Percentiles rank a stretch among this genome's conserved stretches.
These are phyloP conservation scores for Amaranthus palmeri DNA, from an alignment of 148 eudicot species.

Conservation along the genomic window DNA sequence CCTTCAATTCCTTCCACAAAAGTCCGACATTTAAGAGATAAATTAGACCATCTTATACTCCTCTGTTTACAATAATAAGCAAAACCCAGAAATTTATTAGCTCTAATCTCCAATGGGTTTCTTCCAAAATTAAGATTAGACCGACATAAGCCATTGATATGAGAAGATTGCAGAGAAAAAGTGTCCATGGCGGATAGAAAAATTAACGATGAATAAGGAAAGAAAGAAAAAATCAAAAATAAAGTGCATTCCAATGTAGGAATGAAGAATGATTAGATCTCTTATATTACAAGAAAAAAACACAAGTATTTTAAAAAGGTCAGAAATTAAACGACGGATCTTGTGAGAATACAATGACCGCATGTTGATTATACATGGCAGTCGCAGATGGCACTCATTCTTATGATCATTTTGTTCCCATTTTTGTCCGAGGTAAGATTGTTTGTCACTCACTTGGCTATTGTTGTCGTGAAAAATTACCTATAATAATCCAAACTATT, in stretches of 20 bases:
- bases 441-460: too few relatives aligned
- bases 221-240: neutral
- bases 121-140: constrained; percentile 5
- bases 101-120: constrained; percentile 6
- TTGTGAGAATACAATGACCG: constrained; percentile 9
- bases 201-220: neutral
- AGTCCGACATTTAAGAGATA: constrained; percentile 24
- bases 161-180: constrained; percentile 18
- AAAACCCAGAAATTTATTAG: constrained; percentile 34
- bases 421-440: too few relatives aligned
- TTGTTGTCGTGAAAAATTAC: too few relatives aligned
- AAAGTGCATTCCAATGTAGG: neutral
- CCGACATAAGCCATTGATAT: constrained; percentile 3
- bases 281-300: neutral
- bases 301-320: neutral
- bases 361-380: too few relatives aligned
- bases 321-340: constrained; percentile 27
- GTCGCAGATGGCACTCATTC: too few relatives aligned
- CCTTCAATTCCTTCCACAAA: constrained; percentile 15
- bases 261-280: neutral
- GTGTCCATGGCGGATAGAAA: constrained; percentile 20
- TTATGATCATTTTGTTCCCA: too few relatives aligned
- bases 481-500: too few relatives aligned
- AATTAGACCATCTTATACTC: constrained; percentile 9
- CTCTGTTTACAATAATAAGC: constrained; percentile 22